Conservation (phyloP, 2,329 filamentous ascomycete genomes). For the Aspergillus neotritici region DNA sequence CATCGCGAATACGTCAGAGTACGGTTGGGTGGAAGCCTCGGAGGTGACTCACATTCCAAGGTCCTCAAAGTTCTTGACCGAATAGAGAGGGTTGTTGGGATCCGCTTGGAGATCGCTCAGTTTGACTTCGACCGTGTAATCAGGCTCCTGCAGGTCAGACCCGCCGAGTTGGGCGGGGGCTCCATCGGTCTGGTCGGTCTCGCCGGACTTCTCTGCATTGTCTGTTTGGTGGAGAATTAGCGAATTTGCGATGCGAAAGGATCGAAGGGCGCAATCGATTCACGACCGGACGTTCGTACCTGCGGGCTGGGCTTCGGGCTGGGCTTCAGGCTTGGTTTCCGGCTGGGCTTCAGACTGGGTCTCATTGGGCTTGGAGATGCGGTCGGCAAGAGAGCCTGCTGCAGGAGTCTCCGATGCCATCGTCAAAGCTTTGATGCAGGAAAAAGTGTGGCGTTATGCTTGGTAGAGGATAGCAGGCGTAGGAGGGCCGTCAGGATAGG, state of each 20-base stretch:
- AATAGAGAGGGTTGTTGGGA: constrained; percentile 80
- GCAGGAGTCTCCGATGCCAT: constrained; percentile 34
- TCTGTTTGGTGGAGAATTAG: constrained; percentile 17
- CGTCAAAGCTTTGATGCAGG: background rate
- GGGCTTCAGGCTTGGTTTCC: background rate
- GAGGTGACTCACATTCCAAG: constrained; percentile 67
- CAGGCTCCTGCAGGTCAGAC: constrained; percentile 60
- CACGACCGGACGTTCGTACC: constrained; percentile 24
- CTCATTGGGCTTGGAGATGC: constrained; percentile 42
- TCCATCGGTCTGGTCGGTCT: constrained; percentile 36
- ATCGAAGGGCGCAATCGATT: too few relatives aligned
- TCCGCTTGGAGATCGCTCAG: constrained; percentile 84
- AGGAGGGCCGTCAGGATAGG: too few relatives aligned
- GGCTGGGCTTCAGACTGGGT: constrained; percentile 2
- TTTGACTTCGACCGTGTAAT: constrained; percentile 87
- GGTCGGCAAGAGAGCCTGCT: constrained; percentile 44
- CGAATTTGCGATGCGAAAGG: constrained; percentile 3
- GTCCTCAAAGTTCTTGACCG: constrained; percentile 75
- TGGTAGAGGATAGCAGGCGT: too few relatives aligned
- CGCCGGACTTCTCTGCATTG: constrained; percentile 12
- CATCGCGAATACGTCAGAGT: constrained; percentile 10
- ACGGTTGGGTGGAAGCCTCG: background rate
- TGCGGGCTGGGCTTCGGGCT: constrained; percentile 13
- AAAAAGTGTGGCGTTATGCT: too few relatives aligned
- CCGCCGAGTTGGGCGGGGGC: constrained; percentile 37